Base-by-base conservation (phyloP, 768 basidiomycete genomes). In the Guyanaporus albipodus region DNA sequence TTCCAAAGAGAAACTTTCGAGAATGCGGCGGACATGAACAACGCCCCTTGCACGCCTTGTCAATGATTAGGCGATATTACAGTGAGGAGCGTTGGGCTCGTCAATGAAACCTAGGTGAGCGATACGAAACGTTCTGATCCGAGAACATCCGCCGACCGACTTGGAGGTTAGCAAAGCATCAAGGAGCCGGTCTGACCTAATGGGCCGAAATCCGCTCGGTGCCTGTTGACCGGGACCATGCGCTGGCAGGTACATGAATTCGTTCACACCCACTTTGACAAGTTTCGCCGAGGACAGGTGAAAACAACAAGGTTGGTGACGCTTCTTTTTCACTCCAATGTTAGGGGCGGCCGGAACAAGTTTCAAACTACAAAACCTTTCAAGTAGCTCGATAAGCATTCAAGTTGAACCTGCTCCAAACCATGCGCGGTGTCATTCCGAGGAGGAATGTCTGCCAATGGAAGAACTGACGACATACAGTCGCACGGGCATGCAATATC, bases 21-120 rank as follows among this genome's bases (percentile, higher is more conserved):
- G 42, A 52, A 55, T 46, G 54, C 26, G 50, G 50, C 62, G 62
- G 62, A 63, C 56, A 63, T 63, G 62, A 63, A 56, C 40, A 50
- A 51, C 38, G 44, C 55, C 48, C 23, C 43, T 41, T 48, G 44
- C 55, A 63, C 50, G 42, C 56, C 46, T 49, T 47, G 43, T 37
- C 17, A 23, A 51, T 17, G 37, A 38, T 57, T 63, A 61, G 56
- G 58, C 59, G 61, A 62, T 44, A 60, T 61, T 53, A 53, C 50
- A 17, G n/a, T n/a, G n/a, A 40, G 45, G 46, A 62, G 58, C 50
- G 48, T 49, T 44, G 42, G 34, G 24, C 42, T 48, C 31, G 33
- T 34, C 54, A 21, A 18, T 28, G 37, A 46, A 52, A 44, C 41
- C 38, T 39, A 41, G 48, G 21, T 34, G 42, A 50, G 52, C 29